Evolutionary conservation across 768 basidiomycete genomes (phyloP).

Genomic region (Trichaptum fuscoviolaceum): DNA sequence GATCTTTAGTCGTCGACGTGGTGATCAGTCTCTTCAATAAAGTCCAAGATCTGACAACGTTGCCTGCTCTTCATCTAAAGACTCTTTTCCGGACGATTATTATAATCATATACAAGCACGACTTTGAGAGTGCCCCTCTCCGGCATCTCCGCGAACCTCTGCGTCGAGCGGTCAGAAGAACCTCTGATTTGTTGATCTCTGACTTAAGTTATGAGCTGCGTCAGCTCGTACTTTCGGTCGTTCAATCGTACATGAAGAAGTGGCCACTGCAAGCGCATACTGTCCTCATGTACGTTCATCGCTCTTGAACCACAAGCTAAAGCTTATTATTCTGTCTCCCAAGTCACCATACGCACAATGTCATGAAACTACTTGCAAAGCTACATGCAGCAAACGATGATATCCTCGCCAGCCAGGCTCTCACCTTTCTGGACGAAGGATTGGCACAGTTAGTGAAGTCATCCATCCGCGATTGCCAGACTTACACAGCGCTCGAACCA

Average conservation of each 20-base stretch:
- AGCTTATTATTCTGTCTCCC: neutral
- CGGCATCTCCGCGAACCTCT: constrained; percentile 49
- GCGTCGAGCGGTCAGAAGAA: constrained; percentile 45
- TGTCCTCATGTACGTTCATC: constrained; percentile 46
- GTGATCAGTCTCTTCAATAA: constrained; percentile 46
- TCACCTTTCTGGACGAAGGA: constrained; percentile 46
- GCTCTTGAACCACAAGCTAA: neutral
- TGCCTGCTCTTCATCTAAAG: constrained; percentile 56
- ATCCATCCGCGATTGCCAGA: neutral
- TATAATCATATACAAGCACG: constrained; percentile 68
- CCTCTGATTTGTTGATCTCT: constrained; percentile 44
- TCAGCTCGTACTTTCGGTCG: constrained; percentile 55
- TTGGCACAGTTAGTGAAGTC: constrained; percentile 38
- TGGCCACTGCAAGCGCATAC: constrained; percentile 50
- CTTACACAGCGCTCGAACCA: constrained; percentile 19
- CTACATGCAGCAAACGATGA: constrained; percentile 41
- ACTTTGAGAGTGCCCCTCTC: constrained; percentile 53
- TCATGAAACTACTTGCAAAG: neutral
- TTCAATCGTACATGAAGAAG: constrained; percentile 57
- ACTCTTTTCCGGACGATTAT: constrained; percentile 57
- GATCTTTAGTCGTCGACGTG: constrained; percentile 60
- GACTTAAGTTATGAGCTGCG: constrained; percentile 64
- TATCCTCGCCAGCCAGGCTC: constrained; percentile 51
- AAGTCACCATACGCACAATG: neutral
- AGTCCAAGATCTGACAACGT: constrained; percentile 34